Conservation (phyloP, 192 early-diverging fungal species). For the Entomortierella beljakovae region DNA sequence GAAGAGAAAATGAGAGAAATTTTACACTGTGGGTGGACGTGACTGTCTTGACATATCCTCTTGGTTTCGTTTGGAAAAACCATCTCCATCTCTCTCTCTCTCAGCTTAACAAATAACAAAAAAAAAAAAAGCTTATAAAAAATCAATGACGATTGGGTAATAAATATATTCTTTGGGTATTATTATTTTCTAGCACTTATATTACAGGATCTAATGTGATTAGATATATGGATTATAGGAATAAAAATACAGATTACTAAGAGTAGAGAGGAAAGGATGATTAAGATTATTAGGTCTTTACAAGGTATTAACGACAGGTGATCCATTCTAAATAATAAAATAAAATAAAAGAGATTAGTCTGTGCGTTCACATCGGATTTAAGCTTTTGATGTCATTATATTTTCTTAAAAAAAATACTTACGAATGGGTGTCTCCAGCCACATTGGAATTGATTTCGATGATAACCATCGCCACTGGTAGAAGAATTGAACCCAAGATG, state of each 20-base stretch:
- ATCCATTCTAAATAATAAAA: constrained; percentile 5
- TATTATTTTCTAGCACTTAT: too few relatives aligned
- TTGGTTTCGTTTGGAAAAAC: too few relatives aligned
- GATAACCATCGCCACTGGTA: constrained; percentile 60
- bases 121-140: too few relatives aligned
- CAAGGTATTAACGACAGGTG: background rate
- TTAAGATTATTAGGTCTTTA: background rate
- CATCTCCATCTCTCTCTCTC: too few relatives aligned
- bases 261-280: background rate
- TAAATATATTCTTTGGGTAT: too few relatives aligned
- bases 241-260: background rate
- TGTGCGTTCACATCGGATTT: background rate
- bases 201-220: too few relatives aligned
- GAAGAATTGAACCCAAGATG: constrained; percentile 67
- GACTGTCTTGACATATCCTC: too few relatives aligned
- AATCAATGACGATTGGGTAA: too few relatives aligned
- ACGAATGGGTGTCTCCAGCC: constrained; percentile 68
- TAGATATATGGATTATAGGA: background rate
- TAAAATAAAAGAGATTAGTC: constrained; percentile 1
- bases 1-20: too few relatives aligned
- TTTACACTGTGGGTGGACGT: too few relatives aligned
- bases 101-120: too few relatives aligned
- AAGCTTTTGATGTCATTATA: too few relatives aligned
- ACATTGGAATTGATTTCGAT: constrained; percentile 63
- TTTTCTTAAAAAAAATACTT: constrained; percentile 22